Evolutionary conservation across 768 basidiomycete species (phyloP), one percentile per base, ranked within the genome.

Genomic region (Lactarius evosmus): DNA sequence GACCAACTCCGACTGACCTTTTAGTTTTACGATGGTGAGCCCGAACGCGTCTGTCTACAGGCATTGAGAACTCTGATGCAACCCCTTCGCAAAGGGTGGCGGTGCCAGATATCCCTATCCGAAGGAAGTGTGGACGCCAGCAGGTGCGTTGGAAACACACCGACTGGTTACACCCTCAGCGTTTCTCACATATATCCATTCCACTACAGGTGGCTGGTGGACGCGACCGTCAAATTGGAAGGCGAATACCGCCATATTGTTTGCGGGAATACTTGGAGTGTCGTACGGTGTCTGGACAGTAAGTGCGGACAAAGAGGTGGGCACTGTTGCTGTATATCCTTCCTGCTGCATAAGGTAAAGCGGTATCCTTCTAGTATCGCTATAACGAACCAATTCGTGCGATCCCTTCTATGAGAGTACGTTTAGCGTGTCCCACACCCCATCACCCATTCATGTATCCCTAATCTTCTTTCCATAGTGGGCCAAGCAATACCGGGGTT

Each of bases 91-190:
- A 14, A 61, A 92, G 91, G 91, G 91, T 52, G 91, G 90, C 76
- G 90, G 89, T 66, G 83, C 78, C 60, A 86, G 92, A 77, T 97
- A 92, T 81, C 93, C 94, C 9, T 97, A 88, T 75, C 95, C 93
- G 34, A 95, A 95, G 80, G 84, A 90, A 72, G 95, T 97, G 60
- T 98, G 93, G 93, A 89, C 93, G 27, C 95, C 95, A 72, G 82
- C 94, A 68, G 93, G 93, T 92, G 58, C 66, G 75, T 77, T 22
- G 36, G 58, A n/a, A 40, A n/a, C 36, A 33, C 55, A 54, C 22
- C 30, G 41, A 29, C 46, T 54, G 2, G 30, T 30, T n/a, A 50
- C 49, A 34, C 29, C 11, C 38, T 56, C 19, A n/a, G n/a, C n/a
- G n/a, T n/a, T n/a, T n/a, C n/a, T n/a, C n/a, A n/a, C n/a, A 57